Base-by-base conservation (phyloP, 192 early-diverging fungal genomes). In the Jimgerdemannia lactiflua region DNA sequence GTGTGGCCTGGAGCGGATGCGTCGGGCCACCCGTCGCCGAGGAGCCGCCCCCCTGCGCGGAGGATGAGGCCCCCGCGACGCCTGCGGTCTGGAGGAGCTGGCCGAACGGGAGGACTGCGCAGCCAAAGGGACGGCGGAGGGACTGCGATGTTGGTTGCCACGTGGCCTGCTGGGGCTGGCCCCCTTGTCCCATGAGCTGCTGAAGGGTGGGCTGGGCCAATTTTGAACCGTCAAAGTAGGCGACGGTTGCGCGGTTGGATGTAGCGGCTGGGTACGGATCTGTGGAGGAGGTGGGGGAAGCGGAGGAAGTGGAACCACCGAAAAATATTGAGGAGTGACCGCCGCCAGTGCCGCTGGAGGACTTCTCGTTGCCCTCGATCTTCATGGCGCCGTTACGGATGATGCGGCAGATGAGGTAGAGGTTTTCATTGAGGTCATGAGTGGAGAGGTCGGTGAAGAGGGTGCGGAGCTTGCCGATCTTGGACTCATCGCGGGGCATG, bases 381-480 rank as follows among this genome's bases (percentile, higher is more conserved):
- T 86, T 90, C 89, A 92, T 89, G n/a, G 81, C 80, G 4, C 91
- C 91, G 39, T 90, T 77, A 10, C 90, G 79, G 8, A 91, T 77
- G n/a, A 92, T 81, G 42, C 87, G 75, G 73, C 90, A 91, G 3
- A 90, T 82, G n/a, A 92, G 80, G 65, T 83, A 90, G 7, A 92
- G 69, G 39, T 86, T 76, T 11, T 82, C 84, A 42, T 78, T 75
- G 9, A 87, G 64, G 64, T 92, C 91, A 39, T 86, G 81, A 20
- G 80, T 71, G 1, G 83, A 77, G 18, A 92, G 64, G 65, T 92
- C 88, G 3, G 85, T 82, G 83, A 93, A 93, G 19, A 92, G 67
- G 0, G 89, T 87, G 40, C 85, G 80, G 17, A 87, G 72, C 71
- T 86, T 84, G 3, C 84, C 79, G 41, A 82, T 86, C 40, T 74